These are phyloP conservation scores for Chlorophyllum brunneum DNA, from an alignment of 768 basidiomycete species.

Conservation along the genomic window DNA sequence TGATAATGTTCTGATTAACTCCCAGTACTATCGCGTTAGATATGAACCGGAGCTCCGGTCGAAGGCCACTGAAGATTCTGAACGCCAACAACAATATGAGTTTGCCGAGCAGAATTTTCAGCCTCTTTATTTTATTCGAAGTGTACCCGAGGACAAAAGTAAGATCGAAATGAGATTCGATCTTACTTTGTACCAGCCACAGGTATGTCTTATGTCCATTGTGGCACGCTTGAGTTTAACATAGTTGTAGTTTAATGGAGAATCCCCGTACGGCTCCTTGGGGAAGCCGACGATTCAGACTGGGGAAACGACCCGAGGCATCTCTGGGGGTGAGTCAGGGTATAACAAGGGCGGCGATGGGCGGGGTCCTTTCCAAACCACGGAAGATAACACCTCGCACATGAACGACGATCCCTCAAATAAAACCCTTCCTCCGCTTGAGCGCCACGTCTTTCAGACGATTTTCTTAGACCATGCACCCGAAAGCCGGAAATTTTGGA, in stretches of 20 bases:
- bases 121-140: constrained; percentile 44
- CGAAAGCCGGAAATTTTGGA: constrained; percentile 37
- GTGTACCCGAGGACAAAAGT: constrained; percentile 36
- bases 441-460: constrained; percentile 47
- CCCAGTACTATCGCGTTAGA: constrained; percentile 36
- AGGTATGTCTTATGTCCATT: constrained; percentile 23
- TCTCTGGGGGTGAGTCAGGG: neutral
- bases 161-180: constrained; percentile 55
- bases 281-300: neutral
- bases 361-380: neutral
- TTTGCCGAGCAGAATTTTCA: constrained; percentile 38
- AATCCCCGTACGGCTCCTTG: neutral
- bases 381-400: neutral
- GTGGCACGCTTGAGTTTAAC: neutral
- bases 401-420: neutral
- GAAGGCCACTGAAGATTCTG: constrained; percentile 21
- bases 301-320: neutral
- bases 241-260: neutral
- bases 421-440: constrained; percentile 24
- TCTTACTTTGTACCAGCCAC: constrained; percentile 43
- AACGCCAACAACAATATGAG: constrained; percentile 25
- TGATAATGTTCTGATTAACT: neutral
- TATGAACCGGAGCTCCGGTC: constrained; percentile 31
- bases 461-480: constrained; percentile 42
- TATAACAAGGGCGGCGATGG: neutral